These are phyloP conservation scores for Craterostigma plantagineum DNA, from an alignment of 257 asterid species.

Conservation along the genomic window DNA sequence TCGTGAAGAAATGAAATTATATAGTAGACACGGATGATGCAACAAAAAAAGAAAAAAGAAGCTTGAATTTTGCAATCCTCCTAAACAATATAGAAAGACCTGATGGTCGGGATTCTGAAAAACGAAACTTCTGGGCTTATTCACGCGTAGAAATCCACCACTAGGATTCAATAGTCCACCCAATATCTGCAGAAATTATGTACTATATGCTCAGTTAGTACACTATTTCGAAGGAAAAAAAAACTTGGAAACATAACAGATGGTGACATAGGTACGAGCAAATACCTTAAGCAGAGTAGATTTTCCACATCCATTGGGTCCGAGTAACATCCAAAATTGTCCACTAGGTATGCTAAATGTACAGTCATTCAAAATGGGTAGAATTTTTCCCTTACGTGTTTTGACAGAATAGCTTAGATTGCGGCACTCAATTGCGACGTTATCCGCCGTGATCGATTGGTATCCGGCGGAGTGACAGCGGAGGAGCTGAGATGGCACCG, in stretches of 20 bases:
- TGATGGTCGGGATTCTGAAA: constrained; percentile 97
- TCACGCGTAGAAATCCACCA: constrained; percentile 48
- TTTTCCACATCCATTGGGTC: constrained; percentile 92
- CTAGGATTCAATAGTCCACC: constrained; percentile 74
- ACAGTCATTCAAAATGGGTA: constrained; percentile 65
- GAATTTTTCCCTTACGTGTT: constrained; percentile 26
- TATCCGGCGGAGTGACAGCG: constrained; percentile 16
- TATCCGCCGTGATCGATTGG: constrained; percentile 12
- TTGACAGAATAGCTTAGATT: constrained; percentile 42
- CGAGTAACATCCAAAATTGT: constrained; percentile 95
- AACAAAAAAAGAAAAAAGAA: not conserved
- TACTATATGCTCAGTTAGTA: not conserved
- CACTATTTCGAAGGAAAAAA: not conserved
- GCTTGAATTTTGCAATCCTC: not conserved
- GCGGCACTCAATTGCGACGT: constrained; percentile 41
- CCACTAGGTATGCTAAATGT: constrained; percentile 64
- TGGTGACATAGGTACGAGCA: not conserved
- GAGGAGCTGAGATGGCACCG: constrained; percentile 19
- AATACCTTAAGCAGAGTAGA: constrained; percentile 76
- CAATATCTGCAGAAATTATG: constrained; percentile 35
- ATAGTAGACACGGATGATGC: not conserved
- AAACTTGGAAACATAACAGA: not conserved
- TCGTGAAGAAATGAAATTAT: too few species aligned
- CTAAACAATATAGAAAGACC: constrained; percentile 27
- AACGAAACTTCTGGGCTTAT: constrained; percentile 77